These are phyloP conservation scores for Cryphonectria carpinicola DNA, from an alignment of 2,329 filamentous ascomycete genomes.

Conservation along the genomic window DNA sequence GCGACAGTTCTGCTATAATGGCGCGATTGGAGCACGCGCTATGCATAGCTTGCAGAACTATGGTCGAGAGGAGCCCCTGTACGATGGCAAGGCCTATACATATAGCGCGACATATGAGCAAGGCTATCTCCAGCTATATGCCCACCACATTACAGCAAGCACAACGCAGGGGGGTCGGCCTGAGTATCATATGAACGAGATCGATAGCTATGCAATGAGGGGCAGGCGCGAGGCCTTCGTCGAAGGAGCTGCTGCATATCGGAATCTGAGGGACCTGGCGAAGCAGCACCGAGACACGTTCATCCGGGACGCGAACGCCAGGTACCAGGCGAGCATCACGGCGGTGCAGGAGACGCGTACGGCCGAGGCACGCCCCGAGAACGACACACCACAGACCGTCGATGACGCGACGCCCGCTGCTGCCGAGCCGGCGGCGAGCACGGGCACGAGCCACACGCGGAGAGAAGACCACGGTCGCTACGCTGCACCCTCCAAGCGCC, in stretches of 20 bases:
- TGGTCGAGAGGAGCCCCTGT: constrained; percentile 24
- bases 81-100: neutral
- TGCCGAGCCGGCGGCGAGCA: too few relatives aligned
- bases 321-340: constrained; percentile 1
- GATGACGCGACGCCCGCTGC: too few relatives aligned
- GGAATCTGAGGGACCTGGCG: constrained; percentile 46
- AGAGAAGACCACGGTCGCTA: too few relatives aligned
- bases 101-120: constrained; percentile 5
- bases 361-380: too few relatives aligned
- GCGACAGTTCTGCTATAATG: constrained; percentile 41
- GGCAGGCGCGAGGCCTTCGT: constrained; percentile 37
- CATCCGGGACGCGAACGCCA: constrained; percentile 38
- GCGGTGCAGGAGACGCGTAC: neutral
- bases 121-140: constrained; percentile 43
- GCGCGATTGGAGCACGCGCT: neutral
- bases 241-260: constrained; percentile 42
- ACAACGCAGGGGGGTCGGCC: constrained; percentile 36
- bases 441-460: too few relatives aligned
- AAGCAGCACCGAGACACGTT: constrained; percentile 42
- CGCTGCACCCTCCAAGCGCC: too few relatives aligned
- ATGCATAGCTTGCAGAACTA: constrained; percentile 11
- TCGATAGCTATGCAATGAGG: constrained; percentile 37
- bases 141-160: constrained; percentile 42
- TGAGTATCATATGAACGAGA: constrained; percentile 47
- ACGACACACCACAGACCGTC: too few relatives aligned